Base-by-base conservation (phyloP, 352 stramenopile species). In the Lagenidium giganteum region DNA sequence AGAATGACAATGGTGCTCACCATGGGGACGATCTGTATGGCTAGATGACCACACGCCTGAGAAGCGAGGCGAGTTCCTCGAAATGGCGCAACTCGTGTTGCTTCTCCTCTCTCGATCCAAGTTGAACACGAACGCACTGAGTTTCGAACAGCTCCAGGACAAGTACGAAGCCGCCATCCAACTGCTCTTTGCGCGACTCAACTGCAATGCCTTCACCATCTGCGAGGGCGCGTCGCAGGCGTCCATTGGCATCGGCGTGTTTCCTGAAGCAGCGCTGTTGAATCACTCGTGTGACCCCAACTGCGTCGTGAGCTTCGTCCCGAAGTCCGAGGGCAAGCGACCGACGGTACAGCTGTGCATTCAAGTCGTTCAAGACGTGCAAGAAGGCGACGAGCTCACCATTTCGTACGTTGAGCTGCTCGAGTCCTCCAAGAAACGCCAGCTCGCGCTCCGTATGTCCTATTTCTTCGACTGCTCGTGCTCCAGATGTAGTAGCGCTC, bases 151-250 rank as follows among this genome's bases (percentile, higher is more conserved):
- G 36, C 59, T 83, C 9, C 34, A 51, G 27, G 49, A 41, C 24
- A 25, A 48, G 16, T 42, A 82, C n/a, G 31, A 68, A 29, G 37
- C 23, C 5, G 45, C 58, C 16, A 58, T 86, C 38, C 24, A 79
- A 36, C 35, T 66, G 42, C 58, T 89, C 30, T 87, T 92, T 38
- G 70, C 66, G 35, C 73, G 65, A 18, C 54, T 92, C 48, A 85
- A 87, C 42, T 92, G 79, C 67, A 92, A 92, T 42, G 79, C 71
- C 6, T 92, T 92, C 44, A 83, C 79, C 4, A 46, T 92, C 8
- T 69, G 59, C 18, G 71, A 80, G 21, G 63, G 67, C 24, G 61
- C 65, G 18, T 67, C 70, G 21, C 54, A 66, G 6, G 51, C 57
- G 23, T 57, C 58, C n/a, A 42, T 83, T 8, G 79, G 76, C 22